Conservation (phyloP, 352 stramenopile genomes). For the Pseudoperonospora humuli region DNA sequence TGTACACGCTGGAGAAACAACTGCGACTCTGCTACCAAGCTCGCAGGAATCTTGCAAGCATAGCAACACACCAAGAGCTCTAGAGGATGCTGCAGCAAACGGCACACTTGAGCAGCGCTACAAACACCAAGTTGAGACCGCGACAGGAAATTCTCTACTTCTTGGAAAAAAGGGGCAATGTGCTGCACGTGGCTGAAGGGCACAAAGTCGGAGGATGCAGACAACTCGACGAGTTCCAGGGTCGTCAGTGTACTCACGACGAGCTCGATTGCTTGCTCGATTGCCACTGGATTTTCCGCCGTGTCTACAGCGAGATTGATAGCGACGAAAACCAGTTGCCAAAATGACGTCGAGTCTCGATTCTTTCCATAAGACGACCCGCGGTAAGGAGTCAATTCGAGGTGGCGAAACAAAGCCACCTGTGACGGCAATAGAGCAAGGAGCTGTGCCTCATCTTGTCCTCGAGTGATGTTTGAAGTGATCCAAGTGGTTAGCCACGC, state of each 20-base stretch:
- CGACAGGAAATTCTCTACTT: conserved; percentile 18
- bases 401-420: conserved; percentile 36
- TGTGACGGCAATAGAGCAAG: conserved; percentile 42
- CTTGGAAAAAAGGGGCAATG: conserved; percentile 10
- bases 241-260: conserved; percentile 29
- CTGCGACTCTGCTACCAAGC: conserved; percentile 9
- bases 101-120: conserved; percentile 18
- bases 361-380: background rate
- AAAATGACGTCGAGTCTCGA: conserved; percentile 16
- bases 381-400: conserved; percentile 14
- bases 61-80: conserved; percentile 36
- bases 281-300: background rate
- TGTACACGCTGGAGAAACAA: conserved; percentile 18
- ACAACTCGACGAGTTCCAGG: conserved; percentile 33
- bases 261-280: conserved; percentile 28
- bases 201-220: conserved; percentile 18
- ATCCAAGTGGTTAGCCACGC: conserved; percentile 51
- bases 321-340: conserved; percentile 26
- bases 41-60: conserved; percentile 20
- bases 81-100: conserved; percentile 35
- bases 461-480: conserved; percentile 22
- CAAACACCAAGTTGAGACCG: conserved; percentile 12
- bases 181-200: background rate
- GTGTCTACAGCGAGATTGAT: conserved; percentile 15
- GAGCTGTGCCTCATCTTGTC: conserved; percentile 13